A percentile compares a stretch with the other conserved stretches of the same genome.
phyloP scores from a whole-genome alignment of 768 basidiomycete species.

The Gymnopilus dilepis region DNA sequence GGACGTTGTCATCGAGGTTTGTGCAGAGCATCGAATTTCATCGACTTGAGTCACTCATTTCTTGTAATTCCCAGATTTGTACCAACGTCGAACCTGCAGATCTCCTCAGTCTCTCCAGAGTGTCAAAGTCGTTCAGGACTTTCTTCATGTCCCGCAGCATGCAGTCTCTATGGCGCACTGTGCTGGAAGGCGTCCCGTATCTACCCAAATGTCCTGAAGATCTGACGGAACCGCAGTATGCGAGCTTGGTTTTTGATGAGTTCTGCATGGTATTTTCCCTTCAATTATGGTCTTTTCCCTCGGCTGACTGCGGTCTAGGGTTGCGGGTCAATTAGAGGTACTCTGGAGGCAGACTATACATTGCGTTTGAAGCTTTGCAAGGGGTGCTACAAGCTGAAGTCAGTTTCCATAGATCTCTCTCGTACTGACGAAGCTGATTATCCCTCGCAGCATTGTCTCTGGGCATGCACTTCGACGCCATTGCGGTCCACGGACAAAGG shows the following conservation, averaged over 20 bases:
- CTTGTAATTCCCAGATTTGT: background rate
- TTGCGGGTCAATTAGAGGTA: background rate
- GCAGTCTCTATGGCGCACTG: constrained; percentile 26
- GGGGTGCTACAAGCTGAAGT: background rate
- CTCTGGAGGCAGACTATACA: background rate
- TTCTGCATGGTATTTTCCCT: constrained; percentile 24
- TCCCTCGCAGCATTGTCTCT: background rate
- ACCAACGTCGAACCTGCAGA: constrained; percentile 40
- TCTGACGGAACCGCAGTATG: constrained; percentile 29
- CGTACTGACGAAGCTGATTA: background rate
- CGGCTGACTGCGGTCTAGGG: background rate
- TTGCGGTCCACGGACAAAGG: background rate
- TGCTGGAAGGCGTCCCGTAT: constrained; percentile 13
- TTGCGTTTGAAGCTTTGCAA: constrained; percentile 3
- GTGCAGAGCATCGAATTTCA: background rate
- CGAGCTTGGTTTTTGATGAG: constrained; percentile 26
- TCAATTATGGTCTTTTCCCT: background rate
- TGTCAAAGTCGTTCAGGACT: constrained; percentile 36
- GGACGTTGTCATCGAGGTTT: constrained; percentile 4
- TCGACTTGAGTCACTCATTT: no score
- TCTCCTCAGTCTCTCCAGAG: constrained; percentile 41
- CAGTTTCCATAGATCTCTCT: background rate
- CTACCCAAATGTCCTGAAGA: constrained; percentile 30
- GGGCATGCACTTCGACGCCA: background rate
- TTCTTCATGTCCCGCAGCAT: constrained; percentile 35